A percentile compares a stretch with the other conserved stretches of the same genome.
phyloP scores from a whole-genome alignment of 169 alveolate species.

The Amoebophrya sp. region DNA sequence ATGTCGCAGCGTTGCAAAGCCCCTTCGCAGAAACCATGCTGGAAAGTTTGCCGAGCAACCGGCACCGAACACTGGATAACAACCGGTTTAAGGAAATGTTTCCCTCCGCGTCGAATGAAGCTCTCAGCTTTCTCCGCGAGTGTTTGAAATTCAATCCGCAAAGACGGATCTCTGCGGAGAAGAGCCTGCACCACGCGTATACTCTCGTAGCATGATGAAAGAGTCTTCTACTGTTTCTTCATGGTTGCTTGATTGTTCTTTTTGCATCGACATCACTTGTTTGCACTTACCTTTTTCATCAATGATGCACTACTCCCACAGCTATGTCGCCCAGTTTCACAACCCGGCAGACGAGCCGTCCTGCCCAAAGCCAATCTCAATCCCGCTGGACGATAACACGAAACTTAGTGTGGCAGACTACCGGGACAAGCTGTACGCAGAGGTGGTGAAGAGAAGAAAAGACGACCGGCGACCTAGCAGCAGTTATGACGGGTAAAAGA shows the following conservation, averaged over 20 bases:
- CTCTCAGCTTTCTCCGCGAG: not conserved
- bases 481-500: not conserved
- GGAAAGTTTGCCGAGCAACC: constrained; percentile 47
- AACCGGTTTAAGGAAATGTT: not conserved
- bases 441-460: not conserved
- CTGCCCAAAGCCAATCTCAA: constrained; percentile 47
- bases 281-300: too few species aligned
- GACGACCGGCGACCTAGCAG: not conserved
- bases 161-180: not conserved
- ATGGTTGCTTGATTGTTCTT: too few species aligned
- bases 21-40: constrained; percentile 70
- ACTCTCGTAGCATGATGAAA: too few species aligned
- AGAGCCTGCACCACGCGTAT: not conserved
- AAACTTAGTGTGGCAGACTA: not conserved
- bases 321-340: constrained; percentile 68
- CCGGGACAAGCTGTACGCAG: not conserved
- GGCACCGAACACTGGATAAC: not conserved
- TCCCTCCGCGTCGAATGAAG: not conserved
- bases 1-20: constrained; percentile 62
- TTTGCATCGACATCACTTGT: too few species aligned
- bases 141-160: not conserved
- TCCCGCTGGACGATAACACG: not conserved
- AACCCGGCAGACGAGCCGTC: constrained; percentile 71
- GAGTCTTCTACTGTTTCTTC: too few species aligned
- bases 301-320: constrained; percentile 53